Conservation (phyloP, 352 stramenopile genomes). For the Phytopythium sindhum region DNA sequence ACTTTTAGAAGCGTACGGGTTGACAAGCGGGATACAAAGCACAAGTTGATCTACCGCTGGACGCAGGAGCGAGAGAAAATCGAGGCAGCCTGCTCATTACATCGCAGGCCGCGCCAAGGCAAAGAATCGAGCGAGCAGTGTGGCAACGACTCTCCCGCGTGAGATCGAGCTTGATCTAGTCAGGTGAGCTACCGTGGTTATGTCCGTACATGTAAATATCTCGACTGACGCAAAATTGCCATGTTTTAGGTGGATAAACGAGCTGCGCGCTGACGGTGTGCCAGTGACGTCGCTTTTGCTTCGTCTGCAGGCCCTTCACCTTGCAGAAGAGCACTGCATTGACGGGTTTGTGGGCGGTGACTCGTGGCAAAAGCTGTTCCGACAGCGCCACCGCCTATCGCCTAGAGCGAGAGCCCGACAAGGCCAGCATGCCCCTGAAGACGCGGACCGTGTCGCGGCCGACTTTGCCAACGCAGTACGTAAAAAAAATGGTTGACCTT, state of each 20-base stretch:
- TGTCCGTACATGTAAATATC: not conserved
- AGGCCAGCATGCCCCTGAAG: not conserved
- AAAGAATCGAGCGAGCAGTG: not conserved
- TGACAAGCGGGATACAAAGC: not conserved
- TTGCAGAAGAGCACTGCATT: conserved; percentile 5
- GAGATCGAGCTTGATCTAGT: not conserved
- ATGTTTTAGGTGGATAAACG: not conserved
- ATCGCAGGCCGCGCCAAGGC: not conserved
- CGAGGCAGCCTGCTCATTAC: not conserved
- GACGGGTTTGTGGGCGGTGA: conserved; percentile 3
- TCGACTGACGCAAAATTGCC: too few relatives aligned
- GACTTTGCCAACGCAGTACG: conserved; percentile 10
- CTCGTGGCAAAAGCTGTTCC: conserved; percentile 8
- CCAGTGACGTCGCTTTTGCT: conserved; percentile 13
- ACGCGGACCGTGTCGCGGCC: not conserved
- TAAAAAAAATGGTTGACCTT: conserved; percentile 2
- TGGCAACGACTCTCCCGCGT: not conserved
- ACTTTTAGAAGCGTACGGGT: not conserved
- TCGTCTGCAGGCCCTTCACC: not conserved
- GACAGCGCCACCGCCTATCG: conserved; percentile 7
- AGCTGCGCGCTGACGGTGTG: conserved; percentile 8
- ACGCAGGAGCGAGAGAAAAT: not conserved
- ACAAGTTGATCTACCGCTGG: not conserved
- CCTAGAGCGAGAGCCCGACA: conserved; percentile 7
- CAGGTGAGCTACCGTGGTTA: not conserved